A percentile compares a stretch with the other conserved stretches of the same genome.
Conservation (phyloP, 345 rosid genomes). For the Sonneratia caseolaris region DNA sequence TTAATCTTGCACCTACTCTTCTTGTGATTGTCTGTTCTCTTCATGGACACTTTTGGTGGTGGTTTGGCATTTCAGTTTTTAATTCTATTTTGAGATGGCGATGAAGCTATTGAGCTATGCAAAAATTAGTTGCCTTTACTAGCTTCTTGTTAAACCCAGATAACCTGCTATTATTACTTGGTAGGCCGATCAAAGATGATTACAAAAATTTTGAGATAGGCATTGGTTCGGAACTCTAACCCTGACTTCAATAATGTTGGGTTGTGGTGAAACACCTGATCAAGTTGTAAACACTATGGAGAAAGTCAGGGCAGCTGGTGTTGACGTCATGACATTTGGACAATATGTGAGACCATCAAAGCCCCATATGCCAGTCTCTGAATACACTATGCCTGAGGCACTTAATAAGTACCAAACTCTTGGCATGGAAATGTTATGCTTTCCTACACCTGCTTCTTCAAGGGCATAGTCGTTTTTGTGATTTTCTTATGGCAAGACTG, state of each 20-base stretch:
- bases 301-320: constrained; percentile 88
- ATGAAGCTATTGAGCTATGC: neutral
- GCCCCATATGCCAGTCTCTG: constrained; percentile 94
- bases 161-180: neutral
- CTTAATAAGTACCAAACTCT: constrained; percentile 67
- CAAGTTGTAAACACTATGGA: constrained; percentile 88
- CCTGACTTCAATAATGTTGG: constrained; percentile 91
- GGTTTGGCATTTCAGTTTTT: neutral
- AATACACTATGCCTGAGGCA: constrained; percentile 88
- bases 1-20: neutral
- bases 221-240: constrained; percentile 52
- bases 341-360: constrained; percentile 99
- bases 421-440: constrained; percentile 91
- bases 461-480: neutral
- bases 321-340: constrained; percentile 97
- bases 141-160: no score
- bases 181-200: neutral
- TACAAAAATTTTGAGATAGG: neutral
- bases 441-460: neutral
- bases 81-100: neutral
- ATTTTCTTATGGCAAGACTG: neutral
- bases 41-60: neutral
- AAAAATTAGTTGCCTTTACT: neutral
- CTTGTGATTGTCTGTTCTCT: neutral
- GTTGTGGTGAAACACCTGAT: constrained; percentile 98